Percentiles rank a stretch among this genome's conserved stretches.
phyloP scores from a whole-genome alignment of 2,329 filamentous ascomycete genomes.

The Colletotrichum falcatum region DNA sequence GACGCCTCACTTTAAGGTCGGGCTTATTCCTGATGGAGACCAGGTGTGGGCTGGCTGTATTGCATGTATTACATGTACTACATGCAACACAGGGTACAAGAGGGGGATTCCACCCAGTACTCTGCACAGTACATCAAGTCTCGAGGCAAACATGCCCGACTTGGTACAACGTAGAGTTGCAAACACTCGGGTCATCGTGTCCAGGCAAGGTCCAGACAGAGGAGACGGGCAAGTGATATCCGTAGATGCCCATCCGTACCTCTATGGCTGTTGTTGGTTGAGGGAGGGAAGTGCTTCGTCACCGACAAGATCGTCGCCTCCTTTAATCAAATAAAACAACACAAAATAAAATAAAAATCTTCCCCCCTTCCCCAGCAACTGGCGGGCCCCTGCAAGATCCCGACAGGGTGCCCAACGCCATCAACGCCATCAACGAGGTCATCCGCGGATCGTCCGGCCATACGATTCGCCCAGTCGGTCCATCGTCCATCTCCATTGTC shows the following conservation, averaged over 20 bases:
- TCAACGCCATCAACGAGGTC: background rate
- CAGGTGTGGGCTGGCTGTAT: background rate
- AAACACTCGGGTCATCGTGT: background rate
- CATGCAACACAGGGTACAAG: too few relatives aligned
- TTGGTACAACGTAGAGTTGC: too few relatives aligned
- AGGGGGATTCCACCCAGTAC: too few relatives aligned
- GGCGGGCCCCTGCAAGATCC: constrained; percentile 1
- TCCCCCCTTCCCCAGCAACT: constrained; percentile 13
- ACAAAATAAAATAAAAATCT: background rate
- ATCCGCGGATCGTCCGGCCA: background rate
- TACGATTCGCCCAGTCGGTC: background rate
- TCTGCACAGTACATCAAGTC: too few relatives aligned
- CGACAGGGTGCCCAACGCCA: constrained; percentile 1
- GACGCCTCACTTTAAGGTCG: background rate
- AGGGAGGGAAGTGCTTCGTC: background rate
- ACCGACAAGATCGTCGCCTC: background rate
- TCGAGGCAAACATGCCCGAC: too few relatives aligned
- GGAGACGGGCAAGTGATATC: too few relatives aligned
- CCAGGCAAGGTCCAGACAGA: background rate
- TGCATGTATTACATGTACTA: too few relatives aligned
- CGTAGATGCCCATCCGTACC: too few relatives aligned
- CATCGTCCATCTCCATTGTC: background rate
- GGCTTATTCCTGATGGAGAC: background rate
- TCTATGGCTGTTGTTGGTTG: background rate
- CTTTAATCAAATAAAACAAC: background rate